Base-by-base conservation (phyloP, 495 filamentous ascomycete genomes). In the Niebla homalea region DNA sequence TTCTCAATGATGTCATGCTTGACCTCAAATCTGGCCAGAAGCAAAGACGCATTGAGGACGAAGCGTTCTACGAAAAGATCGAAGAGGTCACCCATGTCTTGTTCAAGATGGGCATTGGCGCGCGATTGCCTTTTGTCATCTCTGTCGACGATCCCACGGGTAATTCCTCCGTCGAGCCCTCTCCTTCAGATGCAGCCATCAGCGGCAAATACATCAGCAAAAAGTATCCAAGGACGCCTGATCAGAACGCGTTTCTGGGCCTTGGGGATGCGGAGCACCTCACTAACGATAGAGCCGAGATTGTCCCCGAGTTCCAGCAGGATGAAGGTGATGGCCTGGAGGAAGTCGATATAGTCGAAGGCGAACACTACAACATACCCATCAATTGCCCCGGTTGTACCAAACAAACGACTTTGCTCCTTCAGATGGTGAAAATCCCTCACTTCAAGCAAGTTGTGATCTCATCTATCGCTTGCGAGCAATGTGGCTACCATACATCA, bases 121-220 rank as follows among this genome's bases (percentile, higher is more conserved):
- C 78, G 8, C 75, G 71, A 2, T 89, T 90, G 60, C 92, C 93
- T n/a, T 95, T 97, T 71, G 79, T 83, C 6, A 67, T 97, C 29
- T 78, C 75, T 11, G 63, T 95, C 29, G 87, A 99, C 62, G 92
- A 99, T 58, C 84, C 84, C 2, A 85, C 89, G 4, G 92, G 92
- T n/a, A 99, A 99, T 71, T 93, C 87, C 3, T 97, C 85, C 77
- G 93, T 99, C 58, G 87, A 94, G 44, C 92, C 92, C 26, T 83
- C 84, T 53, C 75, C 82, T 49, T 67, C 75, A 37, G 85, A 90
- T 58, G 65, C 69, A 48, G 79, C 84, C 5, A 54, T 35, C 2
- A 68, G 64, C 29, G 67, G 62, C 45, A 96, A 94, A 65, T 96
- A 89, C 77, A 72, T 70, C 22, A 83, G 85, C 56, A 73, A 70